Conservation (phyloP, 2,329 filamentous ascomycete genomes). For the Lecanicillium sp. region DNA sequence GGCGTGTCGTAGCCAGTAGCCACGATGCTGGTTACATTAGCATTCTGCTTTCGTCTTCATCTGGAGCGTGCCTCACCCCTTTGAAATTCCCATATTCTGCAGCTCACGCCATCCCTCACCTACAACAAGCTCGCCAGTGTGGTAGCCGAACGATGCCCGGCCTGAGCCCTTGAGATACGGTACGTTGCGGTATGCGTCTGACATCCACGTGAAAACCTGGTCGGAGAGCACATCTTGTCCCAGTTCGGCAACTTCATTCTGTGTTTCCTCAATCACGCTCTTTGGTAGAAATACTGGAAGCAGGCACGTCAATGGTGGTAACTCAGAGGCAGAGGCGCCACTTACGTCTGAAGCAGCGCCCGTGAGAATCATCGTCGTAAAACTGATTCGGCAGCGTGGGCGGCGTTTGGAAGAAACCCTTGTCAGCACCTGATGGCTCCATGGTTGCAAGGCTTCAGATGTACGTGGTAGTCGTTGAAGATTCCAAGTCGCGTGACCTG, state of each 20-base stretch:
- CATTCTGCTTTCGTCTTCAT: neutral
- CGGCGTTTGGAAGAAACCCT: constrained; percentile 51
- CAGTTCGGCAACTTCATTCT: constrained; percentile 40
- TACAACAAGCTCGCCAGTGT: constrained; percentile 54
- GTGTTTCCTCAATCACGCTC: constrained; percentile 32
- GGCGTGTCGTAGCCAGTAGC: constrained; percentile 54
- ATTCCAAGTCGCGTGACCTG: neutral
- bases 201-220: constrained; percentile 49
- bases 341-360: constrained; percentile 46
- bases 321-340: constrained; percentile 5
- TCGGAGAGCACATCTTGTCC: constrained; percentile 48
- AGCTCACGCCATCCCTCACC: constrained; percentile 61
- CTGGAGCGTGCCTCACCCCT: constrained; percentile 34
- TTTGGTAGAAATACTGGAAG: constrained; percentile 43
- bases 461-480: neutral
- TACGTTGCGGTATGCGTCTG: constrained; percentile 59
- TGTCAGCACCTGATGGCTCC: constrained; percentile 39
- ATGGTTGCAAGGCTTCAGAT: constrained; percentile 22
- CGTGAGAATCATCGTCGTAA: constrained; percentile 47
- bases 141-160: constrained; percentile 56
- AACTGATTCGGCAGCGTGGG: constrained; percentile 51
- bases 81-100: constrained; percentile 51
- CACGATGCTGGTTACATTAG: constrained; percentile 37
- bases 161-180: constrained; percentile 53
- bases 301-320: neutral